These are phyloP conservation scores for Hirsutella rhossiliensis DNA, from an alignment of 2,329 filamentous ascomycete genomes.

Conservation along the genomic window DNA sequence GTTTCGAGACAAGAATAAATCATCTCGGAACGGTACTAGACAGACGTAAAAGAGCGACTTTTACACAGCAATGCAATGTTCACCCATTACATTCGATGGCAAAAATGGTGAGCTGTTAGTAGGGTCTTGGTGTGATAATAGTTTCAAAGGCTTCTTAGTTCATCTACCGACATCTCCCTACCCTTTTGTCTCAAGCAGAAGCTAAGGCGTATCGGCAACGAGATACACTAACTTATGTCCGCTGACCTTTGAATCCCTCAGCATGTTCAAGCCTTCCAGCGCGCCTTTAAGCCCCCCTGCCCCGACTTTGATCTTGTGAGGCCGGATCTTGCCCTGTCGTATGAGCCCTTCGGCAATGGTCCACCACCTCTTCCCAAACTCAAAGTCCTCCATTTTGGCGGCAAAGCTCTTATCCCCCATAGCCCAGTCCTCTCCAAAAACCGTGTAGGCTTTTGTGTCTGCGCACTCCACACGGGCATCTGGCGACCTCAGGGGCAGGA, in stretches of 20 bases:
- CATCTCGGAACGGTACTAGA: too few relatives aligned
- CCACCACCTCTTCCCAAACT: constrained; percentile 22
- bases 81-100: too few relatives aligned
- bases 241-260: constrained; percentile 22
- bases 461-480: constrained; percentile 24
- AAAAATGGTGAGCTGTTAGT: too few relatives aligned
- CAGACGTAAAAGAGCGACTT: too few relatives aligned
- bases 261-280: constrained; percentile 19
- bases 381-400: constrained; percentile 2
- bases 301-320: constrained; percentile 14
- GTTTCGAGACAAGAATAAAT: too few relatives aligned
- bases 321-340: constrained; percentile 17
- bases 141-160: too few relatives aligned
- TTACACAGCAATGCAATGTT: too few relatives aligned
- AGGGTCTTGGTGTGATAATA: too few relatives aligned
- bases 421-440: constrained; percentile 20
- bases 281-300: constrained; percentile 15
- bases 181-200: too few relatives aligned
- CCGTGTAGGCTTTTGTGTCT: constrained; percentile 26
- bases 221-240: constrained; percentile 33
- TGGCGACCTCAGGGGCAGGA: not conserved
- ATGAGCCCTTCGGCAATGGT: constrained; percentile 19
- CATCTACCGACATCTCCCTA: too few relatives aligned
- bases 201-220: constrained; percentile 9
- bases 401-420: too few relatives aligned